Evolutionary conservation across 805 yeast genomes (phyloP).

Genomic region (Ogataea methanolica): DNA sequence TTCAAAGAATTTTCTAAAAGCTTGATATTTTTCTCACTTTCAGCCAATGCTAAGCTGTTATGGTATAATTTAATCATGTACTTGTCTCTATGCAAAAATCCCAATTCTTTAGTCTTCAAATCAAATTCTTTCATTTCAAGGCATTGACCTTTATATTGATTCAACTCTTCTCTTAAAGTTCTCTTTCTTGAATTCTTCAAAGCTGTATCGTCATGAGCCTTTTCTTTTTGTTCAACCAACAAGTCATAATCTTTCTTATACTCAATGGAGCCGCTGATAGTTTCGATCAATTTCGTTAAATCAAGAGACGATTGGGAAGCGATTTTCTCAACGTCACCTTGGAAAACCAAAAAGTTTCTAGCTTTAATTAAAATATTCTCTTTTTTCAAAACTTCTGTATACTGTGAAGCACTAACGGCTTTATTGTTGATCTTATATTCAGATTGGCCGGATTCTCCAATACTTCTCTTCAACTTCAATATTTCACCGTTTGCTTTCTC

Average conservation of each 20-base stretch:
- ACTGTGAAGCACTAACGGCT: constrained; percentile 58
- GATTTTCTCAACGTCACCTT: constrained; percentile 93
- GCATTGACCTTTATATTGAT: constrained; percentile 72
- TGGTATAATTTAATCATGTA: constrained; percentile 66
- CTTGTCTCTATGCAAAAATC: constrained; percentile 40
- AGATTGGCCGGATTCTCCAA: constrained; percentile 55
- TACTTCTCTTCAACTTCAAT: constrained; percentile 58
- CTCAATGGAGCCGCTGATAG: constrained; percentile 77
- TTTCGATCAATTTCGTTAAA: constrained; percentile 69
- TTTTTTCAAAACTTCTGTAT: constrained; percentile 57
- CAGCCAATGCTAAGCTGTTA: constrained; percentile 38
- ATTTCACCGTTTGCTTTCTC: constrained; percentile 57
- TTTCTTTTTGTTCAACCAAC: constrained; percentile 59
- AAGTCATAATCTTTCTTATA: constrained; percentile 60
- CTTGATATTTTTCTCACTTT: constrained; percentile 35
- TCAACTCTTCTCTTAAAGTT: constrained; percentile 66
- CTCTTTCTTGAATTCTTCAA: constrained; percentile 65
- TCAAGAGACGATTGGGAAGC: constrained; percentile 84
- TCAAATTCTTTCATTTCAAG: constrained; percentile 67
- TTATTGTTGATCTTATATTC: constrained; percentile 63
- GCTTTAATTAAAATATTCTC: constrained; percentile 88
- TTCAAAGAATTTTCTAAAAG: constrained; percentile 3
- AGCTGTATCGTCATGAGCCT: constrained; percentile 59
- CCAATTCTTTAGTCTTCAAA: constrained; percentile 44
- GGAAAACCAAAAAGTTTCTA: constrained; percentile 87